These are phyloP conservation scores for Jamesozyma spencerorum DNA, from an alignment of 805 yeast genomes.

Conservation along the genomic window DNA sequence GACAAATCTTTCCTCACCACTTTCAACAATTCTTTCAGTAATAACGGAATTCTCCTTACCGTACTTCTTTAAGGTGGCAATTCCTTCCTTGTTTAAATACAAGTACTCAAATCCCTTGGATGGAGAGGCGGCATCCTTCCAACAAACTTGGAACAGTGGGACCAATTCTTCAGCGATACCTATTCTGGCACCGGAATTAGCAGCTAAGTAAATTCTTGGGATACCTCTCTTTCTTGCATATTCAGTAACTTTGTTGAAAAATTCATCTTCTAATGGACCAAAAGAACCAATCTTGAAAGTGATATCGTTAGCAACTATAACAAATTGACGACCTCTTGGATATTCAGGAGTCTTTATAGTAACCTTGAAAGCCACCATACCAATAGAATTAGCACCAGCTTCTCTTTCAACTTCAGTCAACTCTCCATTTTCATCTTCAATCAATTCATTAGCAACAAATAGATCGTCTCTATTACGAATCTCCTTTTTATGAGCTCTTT, in stretches of 20 bases:
- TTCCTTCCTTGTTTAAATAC: conserved; percentile 66
- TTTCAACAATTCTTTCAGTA: conserved; percentile 73
- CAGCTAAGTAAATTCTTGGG: conserved; percentile 92
- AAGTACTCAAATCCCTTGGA: conserved; percentile 84
- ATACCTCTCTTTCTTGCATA: conserved; percentile 83
- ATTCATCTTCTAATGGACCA: conserved; percentile 92
- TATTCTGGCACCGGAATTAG: conserved; percentile 98
- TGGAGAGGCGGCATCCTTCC: conserved; percentile 73
- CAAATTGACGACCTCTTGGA: conserved; percentile 90
- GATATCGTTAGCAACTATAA: conserved; percentile 92
- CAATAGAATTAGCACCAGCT: conserved; percentile 90
- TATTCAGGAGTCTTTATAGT: conserved; percentile 92
- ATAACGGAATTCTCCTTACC: conserved; percentile 55
- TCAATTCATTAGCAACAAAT: conserved; percentile 73
- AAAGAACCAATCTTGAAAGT: conserved; percentile 97
- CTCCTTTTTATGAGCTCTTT: background rate
- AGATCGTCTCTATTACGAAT: conserved; percentile 42
- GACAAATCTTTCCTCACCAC: conserved; percentile 73
- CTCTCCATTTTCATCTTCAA: conserved; percentile 65
- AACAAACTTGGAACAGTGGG: conserved; percentile 81
- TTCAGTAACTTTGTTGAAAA: conserved; percentile 87
- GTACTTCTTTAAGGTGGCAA: conserved; percentile 44
- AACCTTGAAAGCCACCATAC: conserved; percentile 95
- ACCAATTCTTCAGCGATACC: conserved; percentile 96
- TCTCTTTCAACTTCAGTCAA: conserved; percentile 87